phyloP scores from a whole-genome alignment of 495 filamentous ascomycete genomes.

The Neurospora sp. region DNA sequence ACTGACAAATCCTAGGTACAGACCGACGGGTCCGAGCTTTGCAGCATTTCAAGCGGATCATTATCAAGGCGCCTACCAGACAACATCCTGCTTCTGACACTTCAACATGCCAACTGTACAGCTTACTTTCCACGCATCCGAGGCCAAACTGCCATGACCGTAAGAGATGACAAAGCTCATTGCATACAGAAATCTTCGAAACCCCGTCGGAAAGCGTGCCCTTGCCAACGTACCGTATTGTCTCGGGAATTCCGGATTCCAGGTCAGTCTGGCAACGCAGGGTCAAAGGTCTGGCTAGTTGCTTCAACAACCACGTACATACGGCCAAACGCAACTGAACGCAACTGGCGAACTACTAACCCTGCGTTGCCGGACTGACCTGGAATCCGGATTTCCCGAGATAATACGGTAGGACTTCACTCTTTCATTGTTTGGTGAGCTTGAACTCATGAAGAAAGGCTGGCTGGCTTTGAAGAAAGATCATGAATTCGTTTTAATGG shows the following conservation, averaged over 20 bases:
- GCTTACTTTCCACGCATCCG: neutral
- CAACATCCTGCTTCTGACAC: neutral
- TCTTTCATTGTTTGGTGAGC: neutral
- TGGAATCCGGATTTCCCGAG: no score
- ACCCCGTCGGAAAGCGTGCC: neutral
- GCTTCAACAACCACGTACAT: no score
- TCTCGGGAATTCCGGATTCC: no score
- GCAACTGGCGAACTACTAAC: no score
- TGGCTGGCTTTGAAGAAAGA: neutral
- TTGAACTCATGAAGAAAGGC: neutral
- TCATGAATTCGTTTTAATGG: neutral
- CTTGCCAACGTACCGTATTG: neutral
- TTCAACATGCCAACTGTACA: neutral
- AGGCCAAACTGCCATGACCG: neutral
- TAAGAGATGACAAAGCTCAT: neutral
- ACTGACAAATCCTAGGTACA: neutral
- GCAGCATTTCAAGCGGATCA: neutral
- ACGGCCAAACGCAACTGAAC: no score
- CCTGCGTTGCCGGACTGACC: no score
- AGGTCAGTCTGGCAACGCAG: no score
- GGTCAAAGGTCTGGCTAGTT: no score
- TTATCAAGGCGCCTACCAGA: neutral
- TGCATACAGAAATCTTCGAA: neutral
- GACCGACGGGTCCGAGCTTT: neutral
- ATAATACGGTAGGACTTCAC: neutral